Evolutionary conservation across 257 asterid genomes (phyloP), one percentile per base, ranked within the genome.

Genomic region (Nicotiana undulata): DNA sequence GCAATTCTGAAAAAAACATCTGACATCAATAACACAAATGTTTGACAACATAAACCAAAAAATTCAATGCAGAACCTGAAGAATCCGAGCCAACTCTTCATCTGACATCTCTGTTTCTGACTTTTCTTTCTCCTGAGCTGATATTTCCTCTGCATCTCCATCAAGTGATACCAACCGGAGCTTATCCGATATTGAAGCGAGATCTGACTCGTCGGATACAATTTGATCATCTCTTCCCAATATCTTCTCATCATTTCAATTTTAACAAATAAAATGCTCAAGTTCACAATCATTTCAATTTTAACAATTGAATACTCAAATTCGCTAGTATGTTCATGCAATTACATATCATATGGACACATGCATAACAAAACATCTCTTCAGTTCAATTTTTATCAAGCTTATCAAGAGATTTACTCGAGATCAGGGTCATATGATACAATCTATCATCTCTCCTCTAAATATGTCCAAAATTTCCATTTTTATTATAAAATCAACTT

Each of bases 61-160:
- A 63, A 63, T 44, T 59, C 31, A 1, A 44, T n/a, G 58, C 24
- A 74, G 72, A 83, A 93, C 99, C 99, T 95, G 98, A 83, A 95
- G 86, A 84, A 81, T 82, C 63, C 94, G 92, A 79, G 99, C 98
- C 58, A 95, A 86, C 81, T 91, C 97, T 88, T 95, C 98, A 52
- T 95, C 99, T 3, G 99, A 95, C 79, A 61, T 81, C 26, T 83
- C 64, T 61, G 85, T 89, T 12, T 74, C 88, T 40, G 90, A 34
- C 58, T 86, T 79, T 31, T 63, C 85, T 64, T 66, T 63, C 61
- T 77, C 72, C 77, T 82, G 87, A 53, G 77, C 81, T 70, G 83
- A 81, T 63, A 77, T 63, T 44, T 82, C 81, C 10, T 76, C 83
- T 53, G 84, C 89, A 66, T 81, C 92, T 77, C 85, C 92, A 26